These are phyloP conservation scores for Hippophae rhamnoides DNA, from an alignment of 306 rosid genomes.

Conservation along the genomic window DNA sequence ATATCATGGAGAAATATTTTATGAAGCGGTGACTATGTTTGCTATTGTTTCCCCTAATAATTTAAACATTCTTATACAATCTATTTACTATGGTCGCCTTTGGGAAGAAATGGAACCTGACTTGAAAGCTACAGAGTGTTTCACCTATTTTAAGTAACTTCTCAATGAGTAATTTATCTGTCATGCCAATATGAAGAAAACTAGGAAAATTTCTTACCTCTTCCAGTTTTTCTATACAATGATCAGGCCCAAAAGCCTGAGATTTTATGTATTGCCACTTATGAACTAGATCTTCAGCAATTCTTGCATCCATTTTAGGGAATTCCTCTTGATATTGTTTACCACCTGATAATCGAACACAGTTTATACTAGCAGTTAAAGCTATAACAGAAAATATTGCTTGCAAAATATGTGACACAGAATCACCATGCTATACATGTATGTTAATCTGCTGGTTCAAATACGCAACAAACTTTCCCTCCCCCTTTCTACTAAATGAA, in stretches of 20 bases:
- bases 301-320: constrained; percentile 77
- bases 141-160: background rate
- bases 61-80: too few relatives aligned
- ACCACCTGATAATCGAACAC: constrained; percentile 36
- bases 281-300: constrained; percentile 82
- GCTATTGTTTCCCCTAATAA: background rate
- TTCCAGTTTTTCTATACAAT: constrained; percentile 46
- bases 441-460: too few relatives aligned
- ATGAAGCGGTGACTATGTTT: background rate
- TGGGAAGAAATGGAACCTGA: too few relatives aligned
- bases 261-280: constrained; percentile 86
- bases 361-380: constrained; percentile 10
- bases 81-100: too few relatives aligned
- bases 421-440: too few relatives aligned
- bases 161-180: background rate
- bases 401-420: background rate
- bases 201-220: constrained; percentile 39
- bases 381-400: background rate
- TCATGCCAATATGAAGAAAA: constrained; percentile 11
- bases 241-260: constrained; percentile 82
- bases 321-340: constrained; percentile 42
- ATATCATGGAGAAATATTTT: background rate
- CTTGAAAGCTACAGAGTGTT: background rate
- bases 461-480: too few relatives aligned
- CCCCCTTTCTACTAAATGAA: too few relatives aligned